Percentiles rank a stretch among this genome's conserved stretches.
phyloP scores from a whole-genome alignment of 331 rosid genomes.

The Quercus phellos region DNA sequence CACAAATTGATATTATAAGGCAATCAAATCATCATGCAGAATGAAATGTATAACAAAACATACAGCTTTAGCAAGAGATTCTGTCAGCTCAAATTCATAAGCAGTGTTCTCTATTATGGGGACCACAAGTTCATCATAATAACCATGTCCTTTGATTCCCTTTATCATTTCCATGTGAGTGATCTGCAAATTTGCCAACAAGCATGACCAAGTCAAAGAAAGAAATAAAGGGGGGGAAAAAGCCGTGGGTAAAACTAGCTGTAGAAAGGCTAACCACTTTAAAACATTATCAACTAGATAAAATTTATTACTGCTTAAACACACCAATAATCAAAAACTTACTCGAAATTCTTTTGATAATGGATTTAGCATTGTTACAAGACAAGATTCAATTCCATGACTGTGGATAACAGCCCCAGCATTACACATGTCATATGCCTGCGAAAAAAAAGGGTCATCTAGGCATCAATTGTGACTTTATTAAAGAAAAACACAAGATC shows the following conservation, averaged over 20 bases:
- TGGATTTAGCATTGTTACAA: conserved; percentile 83
- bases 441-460: conserved; percentile 6
- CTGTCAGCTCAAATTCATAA: conserved; percentile 81
- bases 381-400: conserved; percentile 92
- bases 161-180: conserved; percentile 99
- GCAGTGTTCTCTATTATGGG: conserved; percentile 93
- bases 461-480: conserved; percentile 9
- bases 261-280: conserved; percentile 5
- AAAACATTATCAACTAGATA: background rate
- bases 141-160: conserved; percentile 98
- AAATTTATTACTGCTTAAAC: background rate
- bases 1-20: background rate
- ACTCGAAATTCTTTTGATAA: conserved; percentile 86
- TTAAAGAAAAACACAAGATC: background rate
- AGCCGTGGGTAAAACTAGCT: conserved; percentile 11
- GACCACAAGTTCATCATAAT: conserved; percentile 91
- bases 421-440: conserved; percentile 81
- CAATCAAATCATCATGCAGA: background rate
- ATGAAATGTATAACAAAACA: conserved; percentile 23
- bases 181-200: conserved; percentile 56
- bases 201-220: conserved; percentile 16
- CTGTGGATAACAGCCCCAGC: conserved; percentile 91
- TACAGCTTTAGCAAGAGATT: conserved; percentile 94
- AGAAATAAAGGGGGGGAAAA: background rate
- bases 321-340: conserved; percentile 30